Evolutionary conservation across 306 rosid species (phyloP), one percentile per base, ranked within the genome.

Genomic region (Malus domestica): DNA sequence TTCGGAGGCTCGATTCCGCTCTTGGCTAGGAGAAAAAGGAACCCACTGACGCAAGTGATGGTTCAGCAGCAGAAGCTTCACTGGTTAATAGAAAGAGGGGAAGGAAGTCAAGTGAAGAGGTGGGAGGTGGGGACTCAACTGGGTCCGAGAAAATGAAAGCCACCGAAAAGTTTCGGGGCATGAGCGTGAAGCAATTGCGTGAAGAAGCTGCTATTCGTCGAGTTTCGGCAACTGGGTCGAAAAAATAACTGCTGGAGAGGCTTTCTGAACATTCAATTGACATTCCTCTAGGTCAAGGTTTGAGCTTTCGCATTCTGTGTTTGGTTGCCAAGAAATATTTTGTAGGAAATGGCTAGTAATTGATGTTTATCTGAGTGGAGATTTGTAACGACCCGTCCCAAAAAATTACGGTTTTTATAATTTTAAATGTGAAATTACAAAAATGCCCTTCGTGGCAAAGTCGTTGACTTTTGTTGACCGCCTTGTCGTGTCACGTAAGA

Each of bases 1-100:
- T 95, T 2, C 86, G 86, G 45, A 82, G 97, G 55, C 88, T 90
- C 44, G 84, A 88, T 70, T 72, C 88, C 1, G 92, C 96, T 44
- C 59, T 88, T 76, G 91, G 85, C 46, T 51, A 83, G 76, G 90
- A 89, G 78, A 77, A 27, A 44, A 70, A 44, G 69, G 68, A 51
- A 25, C 20, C 68, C 22, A 2, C 78, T 1, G 81, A 19, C 40
- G 29, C 70, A 2, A 76, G 20, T 61, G 83, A 32, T 32, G 83
- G 73, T 68, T 60, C 67, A 14, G 68, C 22, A 1, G 4, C 83
- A 20, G 20, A 5, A 15, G 55, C 55, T 49, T 15, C 55, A 49
- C 8, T 5, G 8, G 63, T 74, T 38, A 79, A 71, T 40, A 67
- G 67, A 67, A 91, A 87, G 89, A 83, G 94, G 78, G 51, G 69